Evolutionary conservation across 2,329 filamentous ascomycete species (phyloP).

Genomic region (Penicillium sclerotigenum): DNA sequence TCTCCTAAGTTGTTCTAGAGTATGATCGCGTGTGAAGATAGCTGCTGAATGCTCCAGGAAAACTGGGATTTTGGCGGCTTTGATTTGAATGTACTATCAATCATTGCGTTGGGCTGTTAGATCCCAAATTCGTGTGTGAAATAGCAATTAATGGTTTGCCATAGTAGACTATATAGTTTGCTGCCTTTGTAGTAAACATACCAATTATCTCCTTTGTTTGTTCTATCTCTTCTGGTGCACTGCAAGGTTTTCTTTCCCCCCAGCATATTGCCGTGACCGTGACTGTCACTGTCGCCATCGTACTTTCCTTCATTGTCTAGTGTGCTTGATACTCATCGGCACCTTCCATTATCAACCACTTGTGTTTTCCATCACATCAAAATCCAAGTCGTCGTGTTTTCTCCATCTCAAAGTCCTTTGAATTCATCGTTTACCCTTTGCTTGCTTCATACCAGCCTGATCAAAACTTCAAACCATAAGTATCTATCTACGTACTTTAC

Average conservation of each 20-base stretch:
- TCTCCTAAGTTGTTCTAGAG: constrained; percentile 20
- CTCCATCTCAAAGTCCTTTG: not conserved
- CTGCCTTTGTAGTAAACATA: constrained; percentile 18
- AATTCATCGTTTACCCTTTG: not conserved
- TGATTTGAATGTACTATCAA: constrained; percentile 32
- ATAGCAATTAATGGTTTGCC: constrained; percentile 32
- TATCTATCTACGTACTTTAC: not conserved
- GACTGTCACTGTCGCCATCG: not conserved
- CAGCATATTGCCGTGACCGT: not conserved
- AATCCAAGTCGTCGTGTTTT: not conserved
- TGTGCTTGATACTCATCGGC: not conserved
- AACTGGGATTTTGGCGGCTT: constrained; percentile 9
- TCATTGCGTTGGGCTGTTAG: constrained; percentile 29
- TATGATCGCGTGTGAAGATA: constrained; percentile 23
- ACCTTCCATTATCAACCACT: not conserved
- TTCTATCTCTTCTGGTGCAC: not conserved
- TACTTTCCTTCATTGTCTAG: not conserved
- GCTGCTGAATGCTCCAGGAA: constrained; percentile 10
- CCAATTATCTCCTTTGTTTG: constrained; percentile 26
- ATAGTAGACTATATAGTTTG: constrained; percentile 31
- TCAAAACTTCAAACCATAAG: not conserved
- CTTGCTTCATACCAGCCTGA: not conserved
- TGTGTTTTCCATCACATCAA: not conserved
- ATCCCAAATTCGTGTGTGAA: constrained; percentile 30
- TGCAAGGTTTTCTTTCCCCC: not conserved